Evolutionary conservation across 176 grass and related monocot species (phyloP), one percentile per base, ranked within the genome.

Genomic region (Juncus inflexus): DNA sequence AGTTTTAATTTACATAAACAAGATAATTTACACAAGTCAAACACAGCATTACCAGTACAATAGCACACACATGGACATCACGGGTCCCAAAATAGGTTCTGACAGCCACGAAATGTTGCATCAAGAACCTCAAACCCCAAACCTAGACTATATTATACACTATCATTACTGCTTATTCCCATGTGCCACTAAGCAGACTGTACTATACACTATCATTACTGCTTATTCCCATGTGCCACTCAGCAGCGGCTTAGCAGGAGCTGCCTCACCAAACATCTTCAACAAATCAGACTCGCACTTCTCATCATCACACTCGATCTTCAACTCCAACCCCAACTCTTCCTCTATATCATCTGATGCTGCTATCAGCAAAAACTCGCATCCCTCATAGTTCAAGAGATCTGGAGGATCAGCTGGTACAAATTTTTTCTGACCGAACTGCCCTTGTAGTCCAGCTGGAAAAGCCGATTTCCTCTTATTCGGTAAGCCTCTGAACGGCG

Each of bases 381-480:
- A 90, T 1, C 91, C 91, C 53, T 96, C 91, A 69, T 96, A 96
- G 61, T 90, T 90, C 40, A 96, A 62, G 43, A 90, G 83, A 73
- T 88, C 84, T 40, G 84, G 84, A 39, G 91, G 87, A 66, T 96
- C 91, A 0, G 87, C 87, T 19, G 84, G 50, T 12, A 69, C 73
- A 69, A 51, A 96, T 5, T 66, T 61, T 47, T 51, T 74, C 45
- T 41, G 74, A 71, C 87, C 87, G 51, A 96, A 83, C 62, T 42
- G 58, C 15, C 65, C 91, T 63, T 91, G 91, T 51, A 91, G 42
- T 58, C 77, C 76, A 38, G 74, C 82, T 1, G 87, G 91, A 76
- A 81, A 90, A 60, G 58, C 79, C 3, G 91, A 87, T 54, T 56
- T 82, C 15, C 91, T 84, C 81, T 96, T 96, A 35, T 37, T 61